These are phyloP conservation scores for Eleusine coracana DNA, from an alignment of 176 grass and related monocot genomes.

Conservation along the genomic window DNA sequence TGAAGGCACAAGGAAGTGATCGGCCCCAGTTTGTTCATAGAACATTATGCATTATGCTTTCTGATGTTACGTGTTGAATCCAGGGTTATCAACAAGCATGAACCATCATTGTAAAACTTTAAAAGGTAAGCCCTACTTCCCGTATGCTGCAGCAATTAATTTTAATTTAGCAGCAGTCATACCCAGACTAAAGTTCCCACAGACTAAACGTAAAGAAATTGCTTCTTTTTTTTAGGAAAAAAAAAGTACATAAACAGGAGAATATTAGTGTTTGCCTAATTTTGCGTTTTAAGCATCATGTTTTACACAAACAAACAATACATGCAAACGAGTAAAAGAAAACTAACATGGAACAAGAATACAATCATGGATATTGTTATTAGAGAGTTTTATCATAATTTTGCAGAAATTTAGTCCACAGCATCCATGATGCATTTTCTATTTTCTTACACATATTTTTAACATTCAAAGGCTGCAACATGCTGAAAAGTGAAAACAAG, in stretches of 20 bases:
- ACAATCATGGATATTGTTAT: neutral
- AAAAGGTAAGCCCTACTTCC: neutral
- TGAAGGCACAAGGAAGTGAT: neutral
- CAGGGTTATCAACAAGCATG: neutral
- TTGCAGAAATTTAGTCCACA: constrained; percentile 8
- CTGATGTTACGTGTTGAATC: neutral
- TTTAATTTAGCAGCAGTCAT: neutral
- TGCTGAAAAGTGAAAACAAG: constrained; percentile 7
- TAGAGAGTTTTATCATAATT: neutral
- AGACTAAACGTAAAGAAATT: neutral
- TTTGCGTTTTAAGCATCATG: neutral
- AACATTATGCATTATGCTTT: neutral
- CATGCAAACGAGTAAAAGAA: constrained; percentile 16
- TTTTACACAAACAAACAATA: neutral
- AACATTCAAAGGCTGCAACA: neutral
- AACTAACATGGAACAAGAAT: constrained; percentile 1
- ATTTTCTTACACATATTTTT: neutral
- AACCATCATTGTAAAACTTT: neutral
- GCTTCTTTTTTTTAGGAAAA: neutral
- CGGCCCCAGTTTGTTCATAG: neutral
- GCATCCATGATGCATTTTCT: neutral
- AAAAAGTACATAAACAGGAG: neutral
- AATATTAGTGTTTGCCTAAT: neutral
- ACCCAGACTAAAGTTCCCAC: neutral
- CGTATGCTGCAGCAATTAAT: neutral